phyloP scores from a whole-genome alignment of 2,329 filamentous ascomycete genomes.

The Karstenula rhodostoma region DNA sequence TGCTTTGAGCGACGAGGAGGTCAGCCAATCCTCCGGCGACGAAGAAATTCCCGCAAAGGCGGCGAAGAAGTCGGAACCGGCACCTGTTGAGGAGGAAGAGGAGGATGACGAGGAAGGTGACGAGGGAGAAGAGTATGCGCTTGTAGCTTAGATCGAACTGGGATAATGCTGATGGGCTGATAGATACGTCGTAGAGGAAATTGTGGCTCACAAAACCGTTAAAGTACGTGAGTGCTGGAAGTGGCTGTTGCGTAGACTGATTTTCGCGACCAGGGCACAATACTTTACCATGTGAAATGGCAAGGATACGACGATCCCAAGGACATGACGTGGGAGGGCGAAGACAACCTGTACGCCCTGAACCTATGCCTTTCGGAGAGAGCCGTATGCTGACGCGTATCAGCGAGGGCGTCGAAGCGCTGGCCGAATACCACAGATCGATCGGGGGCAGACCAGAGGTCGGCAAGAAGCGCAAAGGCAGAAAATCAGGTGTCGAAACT shows the following conservation, averaged over 20 bases:
- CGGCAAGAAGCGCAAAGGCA: conserved; percentile 62
- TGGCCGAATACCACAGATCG: conserved; percentile 69
- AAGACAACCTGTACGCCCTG: conserved; percentile 70
- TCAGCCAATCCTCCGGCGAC: conserved; percentile 38
- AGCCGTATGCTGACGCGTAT: neutral
- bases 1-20: conserved; percentile 51
- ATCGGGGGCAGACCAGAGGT: conserved; percentile 70
- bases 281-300: conserved; percentile 79
- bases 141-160: neutral
- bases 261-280: conserved; percentile 23
- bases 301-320: conserved; percentile 74
- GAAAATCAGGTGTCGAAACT: conserved; percentile 36
- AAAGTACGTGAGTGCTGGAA: conserved; percentile 49
- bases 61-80: conserved; percentile 27
- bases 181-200: conserved; percentile 79
- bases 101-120: conserved; percentile 38
- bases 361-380: too few relatives aligned
- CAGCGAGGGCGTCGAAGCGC: conserved; percentile 57
- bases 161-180: conserved; percentile 34
- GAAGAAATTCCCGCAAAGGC: conserved; percentile 38
- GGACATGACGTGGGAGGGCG: conserved; percentile 82
- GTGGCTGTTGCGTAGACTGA: conserved; percentile 53
- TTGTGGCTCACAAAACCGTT: conserved; percentile 68
- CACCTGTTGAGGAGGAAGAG: conserved; percentile 23
- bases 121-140: conserved; percentile 56